phyloP scores from a whole-genome alignment of 306 rosid genomes.

The Betula pendula region DNA sequence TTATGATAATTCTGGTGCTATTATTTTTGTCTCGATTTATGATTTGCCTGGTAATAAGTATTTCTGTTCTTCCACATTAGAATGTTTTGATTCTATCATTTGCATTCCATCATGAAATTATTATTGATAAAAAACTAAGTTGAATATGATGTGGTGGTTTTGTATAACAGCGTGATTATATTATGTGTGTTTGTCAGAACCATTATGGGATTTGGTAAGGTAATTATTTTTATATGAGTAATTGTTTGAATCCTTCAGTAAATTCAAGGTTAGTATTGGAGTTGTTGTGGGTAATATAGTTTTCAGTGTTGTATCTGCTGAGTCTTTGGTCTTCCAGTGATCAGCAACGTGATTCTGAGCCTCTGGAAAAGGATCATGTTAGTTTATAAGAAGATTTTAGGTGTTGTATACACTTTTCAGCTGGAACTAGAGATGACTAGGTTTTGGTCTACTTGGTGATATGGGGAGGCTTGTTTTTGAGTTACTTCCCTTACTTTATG shows the following conservation, averaged over 20 bases:
- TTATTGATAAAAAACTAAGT: not conserved
- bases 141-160: not conserved
- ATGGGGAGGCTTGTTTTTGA: no score
- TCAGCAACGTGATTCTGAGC: not conserved
- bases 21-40: not conserved
- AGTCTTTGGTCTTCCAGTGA: conserved; percentile 1
- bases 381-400: not conserved
- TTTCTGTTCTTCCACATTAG: not conserved
- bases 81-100: not conserved
- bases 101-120: not conserved
- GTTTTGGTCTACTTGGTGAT: no score
- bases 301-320: not conserved
- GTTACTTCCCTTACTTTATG: no score
- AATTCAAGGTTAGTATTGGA: not conserved
- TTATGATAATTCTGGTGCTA: not conserved
- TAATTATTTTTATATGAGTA: not conserved
- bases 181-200: not conserved
- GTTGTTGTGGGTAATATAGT: not conserved
- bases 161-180: not conserved
- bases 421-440: no score
- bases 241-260: not conserved
- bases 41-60: not conserved
- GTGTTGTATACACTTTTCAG: no score
- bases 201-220: not conserved
- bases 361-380: not conserved